Base-by-base conservation (phyloP, 1,284 basidiomycete genomes). In the Fomes fomentarius region DNA sequence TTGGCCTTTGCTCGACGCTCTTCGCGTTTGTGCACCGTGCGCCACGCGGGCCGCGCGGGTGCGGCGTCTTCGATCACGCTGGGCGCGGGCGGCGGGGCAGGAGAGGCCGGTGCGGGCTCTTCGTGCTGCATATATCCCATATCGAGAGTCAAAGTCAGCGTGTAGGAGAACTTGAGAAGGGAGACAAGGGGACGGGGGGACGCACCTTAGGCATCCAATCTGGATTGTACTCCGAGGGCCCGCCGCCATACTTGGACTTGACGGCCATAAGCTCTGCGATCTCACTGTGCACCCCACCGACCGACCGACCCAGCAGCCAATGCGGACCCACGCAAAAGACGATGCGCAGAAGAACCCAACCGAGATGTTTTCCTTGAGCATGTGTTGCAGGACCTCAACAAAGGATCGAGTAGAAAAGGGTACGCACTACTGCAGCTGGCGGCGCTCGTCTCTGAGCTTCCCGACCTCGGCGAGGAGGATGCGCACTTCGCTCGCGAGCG, bases 241-340 rank as follows among this genome's bases (percentile, higher is more conserved):
- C 84, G 3, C 81, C 77, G 25, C 87, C 84, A 63, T 87, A 84
- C 69, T 89, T 90, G 17, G 87, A 83, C 70, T 88, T 88, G 53
- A 89, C 78, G 44, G 78, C 77, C 86, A 90, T 87, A 57, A 90
- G 74, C 66, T 89, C 87, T 21, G 88, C 82, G 54, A 90, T 88
- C 69, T 90, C 88, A 58, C 87, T 89, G 64, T 17, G n/a, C 25
- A 30, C 17, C 35, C 10, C n/a, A n/a, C n/a, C n/a, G n/a, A n/a
- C n/a, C n/a, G n/a, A n/a, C n/a, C n/a, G n/a, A n/a, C n/a, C n/a
- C n/a, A 12, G 28, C 28, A 12, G 28, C 6, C 28, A 30, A 30
- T 30, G 28, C 28, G 28, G n/a, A n/a, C n/a, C n/a, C n/a, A n/a
- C n/a, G n/a, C n/a, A n/a, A n/a, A n/a, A n/a, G n/a, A n/a, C n/a